A percentile compares a stretch with the other conserved stretches of the same genome.
Evolutionary conservation across 495 filamentous ascomycete species (phyloP).

Genomic region (Penicillium steckii): DNA sequence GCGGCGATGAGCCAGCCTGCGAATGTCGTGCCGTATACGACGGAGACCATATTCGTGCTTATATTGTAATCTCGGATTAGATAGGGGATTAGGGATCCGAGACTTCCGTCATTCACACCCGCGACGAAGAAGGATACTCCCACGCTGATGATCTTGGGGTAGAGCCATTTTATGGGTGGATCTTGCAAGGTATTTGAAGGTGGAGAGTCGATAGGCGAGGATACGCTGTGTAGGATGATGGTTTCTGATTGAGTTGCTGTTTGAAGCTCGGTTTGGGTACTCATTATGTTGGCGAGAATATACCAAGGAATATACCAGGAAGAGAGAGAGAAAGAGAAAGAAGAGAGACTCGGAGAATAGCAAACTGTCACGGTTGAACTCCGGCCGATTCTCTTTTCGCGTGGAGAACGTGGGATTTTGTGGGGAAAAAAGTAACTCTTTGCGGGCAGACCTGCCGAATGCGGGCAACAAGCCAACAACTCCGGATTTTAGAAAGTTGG

Average conservation of each 20-base stretch:
- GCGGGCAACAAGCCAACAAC: not conserved
- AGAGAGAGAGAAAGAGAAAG: too few species aligned
- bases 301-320: too few species aligned
- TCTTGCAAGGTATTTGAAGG: not conserved
- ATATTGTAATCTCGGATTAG: slow-evolving; percentile 48
- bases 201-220: not conserved
- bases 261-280: slow-evolving; percentile 13
- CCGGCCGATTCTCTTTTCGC: too few species aligned
- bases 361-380: too few species aligned
- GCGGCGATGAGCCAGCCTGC: slow-evolving; percentile 33
- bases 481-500: not conserved
- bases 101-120: slow-evolving; percentile 45
- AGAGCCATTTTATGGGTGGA: slow-evolving; percentile 17
- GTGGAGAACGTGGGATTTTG: not conserved
- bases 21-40: slow-evolving; percentile 28
- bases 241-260: slow-evolving; percentile 3
- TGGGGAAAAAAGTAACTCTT: not conserved
- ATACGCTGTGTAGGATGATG: slow-evolving; percentile 8
- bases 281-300: slow-evolving; percentile 9
- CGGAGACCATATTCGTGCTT: slow-evolving; percentile 36
- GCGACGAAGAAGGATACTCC: slow-evolving; percentile 32
- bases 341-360: too few species aligned
- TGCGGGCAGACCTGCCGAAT: not conserved
- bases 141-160: slow-evolving; percentile 26
- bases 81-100: slow-evolving; percentile 55